Evolutionary conservation across 768 basidiomycete genomes (phyloP).

Genomic region (Podaxis carcinomalis): DNA sequence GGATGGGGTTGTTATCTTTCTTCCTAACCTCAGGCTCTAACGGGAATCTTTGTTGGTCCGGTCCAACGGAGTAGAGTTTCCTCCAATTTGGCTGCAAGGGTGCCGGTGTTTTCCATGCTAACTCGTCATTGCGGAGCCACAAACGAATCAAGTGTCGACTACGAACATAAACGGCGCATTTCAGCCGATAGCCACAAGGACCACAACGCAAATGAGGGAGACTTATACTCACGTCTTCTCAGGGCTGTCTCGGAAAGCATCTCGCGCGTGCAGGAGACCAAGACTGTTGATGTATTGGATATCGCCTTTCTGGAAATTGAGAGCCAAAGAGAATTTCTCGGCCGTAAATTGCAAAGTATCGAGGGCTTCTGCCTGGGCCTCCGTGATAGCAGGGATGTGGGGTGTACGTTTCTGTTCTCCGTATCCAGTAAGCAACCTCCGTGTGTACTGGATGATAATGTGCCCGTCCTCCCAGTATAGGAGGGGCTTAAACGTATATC

Average conservation of each 20-base stretch:
- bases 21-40: conserved; percentile 41
- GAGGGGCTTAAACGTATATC: conserved; percentile 32
- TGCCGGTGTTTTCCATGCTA: conserved; percentile 15
- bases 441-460: conserved; percentile 42
- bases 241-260: conserved; percentile 37
- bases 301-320: conserved; percentile 46
- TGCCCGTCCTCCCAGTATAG: conserved; percentile 35
- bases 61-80: conserved; percentile 25
- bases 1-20: conserved; percentile 21
- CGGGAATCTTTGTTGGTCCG: conserved; percentile 42
- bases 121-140: conserved; percentile 31
- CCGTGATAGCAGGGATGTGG: conserved; percentile 40
- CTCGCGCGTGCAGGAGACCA: conserved; percentile 41
- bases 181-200: not conserved
- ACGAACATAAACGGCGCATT: not conserved
- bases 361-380: conserved; percentile 46
- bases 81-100: conserved; percentile 13
- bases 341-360: conserved; percentile 33
- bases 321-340: conserved; percentile 36
- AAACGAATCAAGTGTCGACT: conserved; percentile 42
- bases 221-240: conserved; percentile 35
- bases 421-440: conserved; percentile 40
- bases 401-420: conserved; percentile 27
- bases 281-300: conserved; percentile 48
- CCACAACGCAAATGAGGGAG: not conserved